Percentiles rank a stretch among this genome's conserved stretches.
phyloP scores from a whole-genome alignment of 768 basidiomycete species.

The Exsudoporus frostii region DNA sequence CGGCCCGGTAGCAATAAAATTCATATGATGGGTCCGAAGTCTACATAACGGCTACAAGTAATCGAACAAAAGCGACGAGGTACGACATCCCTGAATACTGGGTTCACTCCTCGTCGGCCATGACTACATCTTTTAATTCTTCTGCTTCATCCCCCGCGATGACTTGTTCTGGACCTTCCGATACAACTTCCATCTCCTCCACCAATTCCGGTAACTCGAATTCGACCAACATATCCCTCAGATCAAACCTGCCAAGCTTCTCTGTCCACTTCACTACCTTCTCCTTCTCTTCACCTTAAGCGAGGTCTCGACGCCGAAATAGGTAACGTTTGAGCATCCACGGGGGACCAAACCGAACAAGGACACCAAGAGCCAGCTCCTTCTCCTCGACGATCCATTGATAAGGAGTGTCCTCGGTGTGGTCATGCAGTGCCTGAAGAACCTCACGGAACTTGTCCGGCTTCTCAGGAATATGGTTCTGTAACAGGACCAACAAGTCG shows the following conservation, averaged over 20 bases:
- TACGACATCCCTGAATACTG: background rate
- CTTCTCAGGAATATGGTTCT: constrained; percentile 22
- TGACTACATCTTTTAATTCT: constrained; percentile 3
- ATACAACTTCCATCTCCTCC: constrained; percentile 8
- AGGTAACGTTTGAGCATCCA: constrained; percentile 30
- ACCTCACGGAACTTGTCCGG: constrained; percentile 20
- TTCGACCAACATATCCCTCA: constrained; percentile 20
- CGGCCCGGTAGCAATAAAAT: background rate
- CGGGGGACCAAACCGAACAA: constrained; percentile 19
- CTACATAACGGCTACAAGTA: background rate
- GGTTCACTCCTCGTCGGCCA: constrained; percentile 2
- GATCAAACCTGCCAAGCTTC: constrained; percentile 22
- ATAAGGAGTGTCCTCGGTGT: constrained; percentile 18
- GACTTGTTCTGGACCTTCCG: background rate
- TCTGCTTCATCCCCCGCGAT: background rate
- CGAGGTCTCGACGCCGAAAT: constrained; percentile 21
- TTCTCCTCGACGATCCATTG: constrained; percentile 26
- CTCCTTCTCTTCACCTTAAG: constrained; percentile 11
- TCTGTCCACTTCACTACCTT: constrained; percentile 15
- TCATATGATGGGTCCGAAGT: background rate
- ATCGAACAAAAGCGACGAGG: background rate
- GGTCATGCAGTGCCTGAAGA: constrained; percentile 27
- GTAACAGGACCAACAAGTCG: constrained; percentile 18
- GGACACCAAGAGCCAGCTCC: constrained; percentile 22
- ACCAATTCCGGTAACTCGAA: constrained; percentile 14